Base-by-base conservation (phyloP, 164 flowering plant species). In the Vitis rotundifolia region DNA sequence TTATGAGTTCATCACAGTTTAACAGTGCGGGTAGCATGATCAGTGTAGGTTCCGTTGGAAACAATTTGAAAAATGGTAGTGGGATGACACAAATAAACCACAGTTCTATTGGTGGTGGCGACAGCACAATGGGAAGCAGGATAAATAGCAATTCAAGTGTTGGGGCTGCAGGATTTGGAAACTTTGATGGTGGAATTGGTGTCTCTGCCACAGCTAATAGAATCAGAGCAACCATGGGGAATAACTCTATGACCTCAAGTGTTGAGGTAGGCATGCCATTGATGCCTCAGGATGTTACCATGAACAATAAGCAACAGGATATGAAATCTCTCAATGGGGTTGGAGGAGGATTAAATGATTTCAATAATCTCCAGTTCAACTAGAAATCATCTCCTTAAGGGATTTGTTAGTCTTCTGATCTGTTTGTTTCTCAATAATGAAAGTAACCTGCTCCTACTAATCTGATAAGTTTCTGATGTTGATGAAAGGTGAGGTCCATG, bases 311-410 rank as follows among this genome's bases (percentile, higher is more conserved):
- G 72, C 97, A 88, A 68, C 92, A 80, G 62, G 95, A 93, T 75
- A 61, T 88, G 81, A 85, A 89, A 61, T 71, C 89, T 59, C 84
- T 91, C 49, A 81, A 83, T 71, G 94, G 97, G 15, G 79, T 91
- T 61, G 97, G 94, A 71, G 81, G 91, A 1, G 90, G 44, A 37
- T 37, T 81, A 19, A 91, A 93, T 69, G 86, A 91, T 63, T 93
- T 86, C 68, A 87, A 80, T 81, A 85, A 86, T 82, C 92, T 86
- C 66, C 99, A 82, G 49, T 95, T 86, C 61, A 97, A 93, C 70
- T 95, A 97, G 96, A 91, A 89, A 73, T 51, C 90, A 54, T 88
- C 94, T 59, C 91, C 96, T 68, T 31, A 68, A 58, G 61, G 54
- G 76, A 13, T 62, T 64, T 50, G 47, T 56, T 59, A 6, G 57